A percentile compares a stretch with the other conserved stretches of the same genome.
Evolutionary conservation across 306 rosid species (phyloP).

Genomic region (Herpetospermum pedunculosum): DNA sequence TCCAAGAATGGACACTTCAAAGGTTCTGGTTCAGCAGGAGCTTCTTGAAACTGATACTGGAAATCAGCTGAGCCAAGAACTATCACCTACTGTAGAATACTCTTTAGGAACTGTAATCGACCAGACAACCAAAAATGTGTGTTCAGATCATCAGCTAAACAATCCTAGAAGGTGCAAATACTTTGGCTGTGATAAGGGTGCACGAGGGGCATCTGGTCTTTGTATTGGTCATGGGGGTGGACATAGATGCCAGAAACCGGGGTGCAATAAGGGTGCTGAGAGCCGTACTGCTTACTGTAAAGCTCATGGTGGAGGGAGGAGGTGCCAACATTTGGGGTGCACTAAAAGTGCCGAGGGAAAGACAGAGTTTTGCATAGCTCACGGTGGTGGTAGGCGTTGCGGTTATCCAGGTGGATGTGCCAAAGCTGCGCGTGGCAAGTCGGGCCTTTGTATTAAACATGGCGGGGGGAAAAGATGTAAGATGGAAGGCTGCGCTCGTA

Average conservation of each 20-base stretch:
- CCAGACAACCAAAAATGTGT: constrained; percentile 31
- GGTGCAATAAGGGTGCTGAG: constrained; percentile 96
- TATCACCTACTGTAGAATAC: constrained; percentile 33
- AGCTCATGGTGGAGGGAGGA: constrained; percentile 97
- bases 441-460: constrained; percentile 95
- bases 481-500: constrained; percentile 66
- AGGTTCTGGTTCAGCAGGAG: constrained; percentile 29
- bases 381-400: constrained; percentile 90
- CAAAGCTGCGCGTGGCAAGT: constrained; percentile 92
- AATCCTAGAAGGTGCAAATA: constrained; percentile 65
- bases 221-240: constrained; percentile 99
- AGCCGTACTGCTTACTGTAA: constrained; percentile 95
- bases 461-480: constrained; percentile 96
- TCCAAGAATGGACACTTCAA: constrained; percentile 44
- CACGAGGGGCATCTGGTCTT: constrained; percentile 93
- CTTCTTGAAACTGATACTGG: constrained; percentile 24
- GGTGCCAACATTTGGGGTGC: constrained; percentile 85
- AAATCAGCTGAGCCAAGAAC: constrained; percentile 33
- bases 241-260: constrained; percentile 92
- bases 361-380: constrained; percentile 93
- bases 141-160: constrained; percentile 36
- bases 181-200: constrained; percentile 69
- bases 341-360: constrained; percentile 99
- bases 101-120: constrained; percentile 37
- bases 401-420: constrained; percentile 59